phyloP scores from a whole-genome alignment of 371 early-diverging fungal genomes.

The Mucor lusitanicus region DNA sequence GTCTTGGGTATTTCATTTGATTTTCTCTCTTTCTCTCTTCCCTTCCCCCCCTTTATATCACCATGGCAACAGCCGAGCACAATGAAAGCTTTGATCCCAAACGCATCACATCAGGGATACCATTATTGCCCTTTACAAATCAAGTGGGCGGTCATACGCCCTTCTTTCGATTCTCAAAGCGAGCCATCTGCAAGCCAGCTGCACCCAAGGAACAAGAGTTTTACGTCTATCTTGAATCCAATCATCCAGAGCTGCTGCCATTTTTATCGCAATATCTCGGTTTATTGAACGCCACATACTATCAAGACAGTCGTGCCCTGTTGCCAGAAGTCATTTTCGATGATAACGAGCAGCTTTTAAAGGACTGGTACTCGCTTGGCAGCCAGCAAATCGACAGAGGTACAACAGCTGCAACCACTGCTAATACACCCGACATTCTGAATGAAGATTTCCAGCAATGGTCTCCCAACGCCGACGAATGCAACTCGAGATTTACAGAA shows the following conservation, averaged over 20 bases:
- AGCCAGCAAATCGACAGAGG: background rate
- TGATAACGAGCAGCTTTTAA: conserved; percentile 70
- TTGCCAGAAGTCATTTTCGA: conserved; percentile 70
- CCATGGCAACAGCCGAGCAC: background rate
- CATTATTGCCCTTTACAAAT: conserved; percentile 38
- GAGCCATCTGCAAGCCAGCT: conserved; percentile 64
- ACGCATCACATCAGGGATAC: conserved; percentile 20
- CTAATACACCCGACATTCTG: conserved; percentile 1
- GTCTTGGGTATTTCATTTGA: background rate
- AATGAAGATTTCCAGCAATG: conserved; percentile 37
- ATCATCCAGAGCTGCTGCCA: conserved; percentile 29
- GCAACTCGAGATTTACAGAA: conserved; percentile 13
- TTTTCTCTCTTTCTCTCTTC: background rate
- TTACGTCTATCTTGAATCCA: conserved; percentile 28
- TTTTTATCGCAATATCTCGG: conserved; percentile 42
- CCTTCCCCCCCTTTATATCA: too few species aligned
- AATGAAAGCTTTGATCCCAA: conserved; percentile 11
- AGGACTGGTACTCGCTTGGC: conserved; percentile 46
- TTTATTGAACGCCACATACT: conserved; percentile 26
- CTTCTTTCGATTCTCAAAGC: conserved; percentile 48
- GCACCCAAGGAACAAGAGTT: conserved; percentile 67
- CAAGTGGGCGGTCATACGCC: conserved; percentile 52
- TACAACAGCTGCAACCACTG: background rate
- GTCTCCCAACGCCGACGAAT: conserved; percentile 21
- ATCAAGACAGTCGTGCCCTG: conserved; percentile 2